These are phyloP conservation scores for Aspergillus sp. DNA, from an alignment of 2,329 filamentous ascomycete species.

Conservation along the genomic window DNA sequence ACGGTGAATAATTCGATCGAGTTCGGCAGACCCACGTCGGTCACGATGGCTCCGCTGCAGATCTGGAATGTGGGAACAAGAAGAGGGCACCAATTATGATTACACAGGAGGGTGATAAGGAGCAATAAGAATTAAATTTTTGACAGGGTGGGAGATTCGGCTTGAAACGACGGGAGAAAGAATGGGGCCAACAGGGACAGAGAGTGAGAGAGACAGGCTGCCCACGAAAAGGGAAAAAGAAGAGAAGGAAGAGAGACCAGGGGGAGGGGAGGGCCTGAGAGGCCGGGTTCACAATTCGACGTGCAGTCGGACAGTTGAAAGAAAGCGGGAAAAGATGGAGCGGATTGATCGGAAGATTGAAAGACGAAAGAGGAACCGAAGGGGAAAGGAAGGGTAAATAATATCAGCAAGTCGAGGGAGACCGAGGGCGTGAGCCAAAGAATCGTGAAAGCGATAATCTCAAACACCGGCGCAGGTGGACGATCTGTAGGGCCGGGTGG, in stretches of 20 bases:
- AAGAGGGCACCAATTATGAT: slow-evolving; percentile 8
- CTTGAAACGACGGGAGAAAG: background rate
- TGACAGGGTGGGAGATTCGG: background rate
- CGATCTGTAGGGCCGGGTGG: background rate
- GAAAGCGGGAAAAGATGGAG: background rate
- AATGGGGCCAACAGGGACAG: background rate
- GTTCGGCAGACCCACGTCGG: slow-evolving; percentile 29
- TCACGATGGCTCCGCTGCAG: slow-evolving; percentile 29
- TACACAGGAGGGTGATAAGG: background rate
- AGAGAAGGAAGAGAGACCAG: slow-evolving; percentile 1
- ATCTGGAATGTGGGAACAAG: slow-evolving; percentile 16
- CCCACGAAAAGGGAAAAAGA: background rate
- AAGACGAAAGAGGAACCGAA: background rate
- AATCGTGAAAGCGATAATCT: background rate
- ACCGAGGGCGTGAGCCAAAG: background rate
- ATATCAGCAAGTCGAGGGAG: background rate
- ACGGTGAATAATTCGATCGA: slow-evolving; percentile 19
- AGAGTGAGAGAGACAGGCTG: background rate
- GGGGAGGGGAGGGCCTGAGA: slow-evolving; percentile 4
- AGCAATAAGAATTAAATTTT: background rate
- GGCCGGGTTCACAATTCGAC: slow-evolving; percentile 9
- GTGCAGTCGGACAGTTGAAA: slow-evolving; percentile 10
- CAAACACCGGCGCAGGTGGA: slow-evolving; percentile 3
- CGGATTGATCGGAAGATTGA: background rate
- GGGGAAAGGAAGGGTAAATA: background rate